Conservation (phyloP, 805 yeast genomes). For the Hanseniaspora guilliermondii region DNA sequence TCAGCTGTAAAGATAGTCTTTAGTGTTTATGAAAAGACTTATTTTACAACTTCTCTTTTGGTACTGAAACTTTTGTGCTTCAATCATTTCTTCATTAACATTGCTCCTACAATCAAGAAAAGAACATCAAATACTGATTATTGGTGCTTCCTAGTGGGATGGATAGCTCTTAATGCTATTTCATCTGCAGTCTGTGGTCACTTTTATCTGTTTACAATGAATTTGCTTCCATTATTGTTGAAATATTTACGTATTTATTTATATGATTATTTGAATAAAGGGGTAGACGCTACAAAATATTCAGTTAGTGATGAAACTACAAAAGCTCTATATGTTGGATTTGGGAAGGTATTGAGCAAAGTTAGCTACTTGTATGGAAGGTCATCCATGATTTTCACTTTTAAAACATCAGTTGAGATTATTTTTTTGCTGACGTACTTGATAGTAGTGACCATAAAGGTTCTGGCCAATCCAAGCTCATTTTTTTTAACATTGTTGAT, state of each 20-base stretch:
- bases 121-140: neutral
- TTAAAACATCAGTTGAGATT: neutral
- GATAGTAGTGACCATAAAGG: neutral
- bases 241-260: neutral
- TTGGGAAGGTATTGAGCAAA: neutral
- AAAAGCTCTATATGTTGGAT: neutral
- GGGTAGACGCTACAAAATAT: neutral
- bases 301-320: no score
- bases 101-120: neutral
- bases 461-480: neutral
- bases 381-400: neutral
- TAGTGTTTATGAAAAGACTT: neutral
- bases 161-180: neutral
- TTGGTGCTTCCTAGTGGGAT: neutral
- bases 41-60: neutral
- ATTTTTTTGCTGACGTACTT: neutral
- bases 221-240: neutral
- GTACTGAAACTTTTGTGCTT: neutral
- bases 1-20: neutral
- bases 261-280: neutral
- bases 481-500: neutral
- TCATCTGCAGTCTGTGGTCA: neutral
- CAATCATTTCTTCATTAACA: neutral
- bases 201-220: neutral
- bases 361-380: neutral